Evolutionary conservation across 1,139 yeast species (phyloP), one percentile per base, ranked within the genome.

Genomic region (Taiozyma onychis): DNA sequence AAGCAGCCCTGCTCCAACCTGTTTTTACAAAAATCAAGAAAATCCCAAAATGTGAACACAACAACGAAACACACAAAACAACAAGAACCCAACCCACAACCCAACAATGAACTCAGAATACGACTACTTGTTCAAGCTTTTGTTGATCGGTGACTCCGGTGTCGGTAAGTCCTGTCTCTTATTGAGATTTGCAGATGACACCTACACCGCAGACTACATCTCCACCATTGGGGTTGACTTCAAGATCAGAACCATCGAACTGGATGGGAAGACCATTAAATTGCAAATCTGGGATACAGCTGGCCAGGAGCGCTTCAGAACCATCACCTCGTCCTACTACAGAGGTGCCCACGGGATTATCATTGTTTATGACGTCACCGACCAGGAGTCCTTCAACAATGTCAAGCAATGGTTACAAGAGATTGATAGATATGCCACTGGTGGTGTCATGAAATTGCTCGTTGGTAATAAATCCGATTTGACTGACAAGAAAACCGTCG

Each of bases 251-350:
- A 93, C 98, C 48, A 89, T 93, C 55, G 97, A 91, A 65, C 77
- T 93, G 57, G 98, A 93, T 61, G 99, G 98, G 58, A 93, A 93
- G 76, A 90, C 97, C 51, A 95, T 93, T 68, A 93, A 93, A 75
- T 78, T 95, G 64, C 99, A 93, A 73, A 91, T 93, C 67, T 93
- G 99, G 99, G 99, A 93, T 68, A 93, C 99, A 49, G 99, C 99
- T 9, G 99, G 99, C 43, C 99, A 93, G 74, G 99, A 93, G 71
- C 79, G 99, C 63, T 93, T 93, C 75, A 83, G 98, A 74, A 93
- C 99, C 51, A 93, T 93, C 73, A 95, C 99, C 11, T 88, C 97
- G 14, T 89, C 98, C 13, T 93, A 95, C 75, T 93, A 93, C 76
- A 85, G 99, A 68, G 99, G 99, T 49, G 97, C 99, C 26, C 98